Evolutionary conservation across 2,329 filamentous ascomycete genomes (phyloP), one percentile per base, ranked within the genome.

Genomic region (Pseudopithomyces chartarum): DNA sequence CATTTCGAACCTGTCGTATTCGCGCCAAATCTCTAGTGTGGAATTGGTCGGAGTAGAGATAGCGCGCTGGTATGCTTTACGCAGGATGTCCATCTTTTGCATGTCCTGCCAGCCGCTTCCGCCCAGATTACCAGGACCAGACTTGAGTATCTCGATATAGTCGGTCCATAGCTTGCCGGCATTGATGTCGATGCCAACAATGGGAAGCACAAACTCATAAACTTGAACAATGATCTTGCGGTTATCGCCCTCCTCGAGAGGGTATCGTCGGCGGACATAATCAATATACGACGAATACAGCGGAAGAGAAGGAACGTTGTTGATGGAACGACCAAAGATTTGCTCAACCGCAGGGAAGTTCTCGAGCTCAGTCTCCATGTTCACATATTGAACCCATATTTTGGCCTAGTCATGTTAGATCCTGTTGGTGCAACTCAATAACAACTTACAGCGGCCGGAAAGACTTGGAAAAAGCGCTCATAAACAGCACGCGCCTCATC

Each of bases 1-100:
- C 85, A 95, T 92, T 78, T 99, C 95, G 70, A 99, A 99, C 64
- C 91, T 88, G 73, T 98, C 93, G 71, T 99, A 99, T 70, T 99
- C 94, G 74, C 96, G 97, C 96, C 95, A 99, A 13, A 99, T 80
- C 51, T 84, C 85, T 69, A 94, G 91, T 47, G 96, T 86, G 32
- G 89, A 90, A 53, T 89, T 86, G 61, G 92, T 96, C 4, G 96
- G 96, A 38, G 97, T 86, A 63, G 87, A 88, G 56, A 97, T 91
- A 13, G 94, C 94, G 52, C 89, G 89, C 68, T 97, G 93, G 73
- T 97, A 99, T 0, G 91, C 90, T 73, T 96, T 96, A 57, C 95
- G 89, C 50, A 99, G 79, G 65, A 90, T 83, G 68, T 99, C 95
- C 90, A 97, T 96, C 82, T 99, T 99, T 73, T 98, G 95, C 77